A percentile compares a stretch with the other conserved stretches of the same genome.
phyloP scores from a whole-genome alignment of 2,329 filamentous ascomycete genomes.

The Phaeosphaeriaceae sp. region DNA sequence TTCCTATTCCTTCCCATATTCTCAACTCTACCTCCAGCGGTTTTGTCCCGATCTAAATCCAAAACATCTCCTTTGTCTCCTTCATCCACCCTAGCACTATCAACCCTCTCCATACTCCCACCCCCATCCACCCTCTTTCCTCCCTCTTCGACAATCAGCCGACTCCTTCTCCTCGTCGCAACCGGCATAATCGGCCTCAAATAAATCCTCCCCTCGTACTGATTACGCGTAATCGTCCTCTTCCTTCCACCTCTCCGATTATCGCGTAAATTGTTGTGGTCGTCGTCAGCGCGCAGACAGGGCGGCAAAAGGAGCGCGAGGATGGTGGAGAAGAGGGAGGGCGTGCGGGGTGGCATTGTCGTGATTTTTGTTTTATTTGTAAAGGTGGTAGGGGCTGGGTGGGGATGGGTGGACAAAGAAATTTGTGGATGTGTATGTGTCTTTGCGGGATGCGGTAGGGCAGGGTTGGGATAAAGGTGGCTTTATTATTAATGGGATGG shows the following conservation, averaged over 20 bases:
- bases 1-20: no score
- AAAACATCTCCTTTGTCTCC: not conserved
- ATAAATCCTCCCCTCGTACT: slow-evolving; percentile 6
- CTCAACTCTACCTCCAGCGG: no score
- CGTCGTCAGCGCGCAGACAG: not conserved
- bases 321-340: slow-evolving; percentile 1
- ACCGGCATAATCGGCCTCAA: slow-evolving; percentile 8
- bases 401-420: not conserved
- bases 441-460: not conserved
- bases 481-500: not conserved
- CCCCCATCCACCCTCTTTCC: not conserved
- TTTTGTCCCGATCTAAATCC: no score
- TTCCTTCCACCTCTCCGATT: not conserved
- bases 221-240: slow-evolving; percentile 3
- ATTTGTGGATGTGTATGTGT: not conserved
- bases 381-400: not conserved
- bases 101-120: not conserved
- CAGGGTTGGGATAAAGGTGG: not conserved
- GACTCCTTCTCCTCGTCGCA: slow-evolving; percentile 11
- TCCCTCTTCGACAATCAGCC: not conserved
- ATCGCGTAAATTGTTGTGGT: not conserved
- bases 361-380: not conserved
- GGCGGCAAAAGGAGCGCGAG: not conserved
- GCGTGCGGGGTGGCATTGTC: not conserved
- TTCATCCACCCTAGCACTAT: not conserved